Percentiles rank a stretch among this genome's conserved stretches.
Conservation (phyloP, 2,329 filamentous ascomycete genomes). For the Xylaria hypoxylon region DNA sequence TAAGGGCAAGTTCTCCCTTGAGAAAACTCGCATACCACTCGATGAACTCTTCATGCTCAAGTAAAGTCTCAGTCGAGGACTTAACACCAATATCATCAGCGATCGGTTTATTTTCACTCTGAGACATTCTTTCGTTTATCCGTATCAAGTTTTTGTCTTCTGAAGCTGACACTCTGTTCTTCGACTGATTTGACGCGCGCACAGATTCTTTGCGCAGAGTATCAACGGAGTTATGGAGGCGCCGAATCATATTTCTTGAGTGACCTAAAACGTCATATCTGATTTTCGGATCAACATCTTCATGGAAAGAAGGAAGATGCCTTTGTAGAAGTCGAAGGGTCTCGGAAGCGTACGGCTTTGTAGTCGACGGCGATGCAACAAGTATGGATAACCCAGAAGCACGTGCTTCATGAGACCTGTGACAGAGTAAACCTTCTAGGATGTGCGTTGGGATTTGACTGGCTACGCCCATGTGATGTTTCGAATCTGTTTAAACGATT, state of each 20-base stretch:
- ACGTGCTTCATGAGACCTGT: slow-evolving; percentile 73
- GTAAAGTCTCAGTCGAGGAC: slow-evolving; percentile 54
- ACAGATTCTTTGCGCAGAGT: slow-evolving; percentile 57
- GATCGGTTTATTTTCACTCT: slow-evolving; percentile 17
- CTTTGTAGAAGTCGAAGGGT: slow-evolving; percentile 72
- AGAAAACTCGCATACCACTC: slow-evolving; percentile 80
- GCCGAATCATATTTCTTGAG: slow-evolving; percentile 80
- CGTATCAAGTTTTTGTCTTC: neutral
- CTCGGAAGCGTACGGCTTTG: slow-evolving; percentile 74
- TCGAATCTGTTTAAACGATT: slow-evolving; percentile 36
- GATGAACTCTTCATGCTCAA: slow-evolving; percentile 73
- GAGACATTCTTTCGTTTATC: neutral
- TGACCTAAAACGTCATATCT: slow-evolving; percentile 83
- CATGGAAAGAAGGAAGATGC: slow-evolving; percentile 78
- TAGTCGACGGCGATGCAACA: slow-evolving; percentile 79
- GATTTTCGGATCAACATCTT: slow-evolving; percentile 87
- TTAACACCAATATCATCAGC: slow-evolving; percentile 26
- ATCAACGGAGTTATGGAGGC: slow-evolving; percentile 75
- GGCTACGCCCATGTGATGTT: slow-evolving; percentile 45
- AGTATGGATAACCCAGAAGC: slow-evolving; percentile 85
- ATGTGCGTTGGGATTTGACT: slow-evolving; percentile 56
- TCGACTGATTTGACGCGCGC: slow-evolving; percentile 53
- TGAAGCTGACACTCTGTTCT: slow-evolving; percentile 33
- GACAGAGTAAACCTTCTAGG: slow-evolving; percentile 64
- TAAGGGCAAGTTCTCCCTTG: slow-evolving; percentile 78